phyloP scores from a whole-genome alignment of 2,329 filamentous ascomycete genomes.

The Talaromyces marneffei region DNA sequence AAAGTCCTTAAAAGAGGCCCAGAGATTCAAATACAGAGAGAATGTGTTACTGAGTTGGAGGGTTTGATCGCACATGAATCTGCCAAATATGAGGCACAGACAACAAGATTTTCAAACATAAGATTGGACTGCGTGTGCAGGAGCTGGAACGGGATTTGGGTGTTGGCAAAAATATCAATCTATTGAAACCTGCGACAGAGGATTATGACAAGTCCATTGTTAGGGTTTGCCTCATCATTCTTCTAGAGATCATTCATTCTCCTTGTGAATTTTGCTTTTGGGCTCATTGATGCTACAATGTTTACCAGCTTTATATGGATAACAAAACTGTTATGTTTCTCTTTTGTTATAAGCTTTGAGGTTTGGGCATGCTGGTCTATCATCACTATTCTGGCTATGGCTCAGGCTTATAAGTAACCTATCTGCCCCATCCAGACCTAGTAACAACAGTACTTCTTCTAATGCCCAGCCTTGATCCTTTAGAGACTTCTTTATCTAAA shows the following conservation, averaged over 20 bases:
- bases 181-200: constrained; percentile 32
- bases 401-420: background rate
- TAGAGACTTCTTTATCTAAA: background rate
- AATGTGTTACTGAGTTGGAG: constrained; percentile 41
- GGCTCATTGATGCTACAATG: background rate
- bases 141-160: constrained; percentile 39
- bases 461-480: background rate
- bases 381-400: background rate
- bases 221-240: background rate
- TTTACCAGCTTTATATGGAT: background rate
- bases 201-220: background rate
- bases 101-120: constrained; percentile 37
- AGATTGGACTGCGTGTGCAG: constrained; percentile 40
- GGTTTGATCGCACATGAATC: constrained; percentile 34
- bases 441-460: background rate
- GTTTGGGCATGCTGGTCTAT: background rate
- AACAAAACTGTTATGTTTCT: background rate
- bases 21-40: constrained; percentile 39
- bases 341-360: background rate
- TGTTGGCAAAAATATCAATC: constrained; percentile 39
- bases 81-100: constrained; percentile 34
- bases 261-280: background rate
- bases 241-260: background rate
- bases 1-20: constrained; percentile 38
- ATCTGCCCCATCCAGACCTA: background rate